Evolutionary conservation across 768 basidiomycete genomes (phyloP).

Genomic region (Suillus luteus): DNA sequence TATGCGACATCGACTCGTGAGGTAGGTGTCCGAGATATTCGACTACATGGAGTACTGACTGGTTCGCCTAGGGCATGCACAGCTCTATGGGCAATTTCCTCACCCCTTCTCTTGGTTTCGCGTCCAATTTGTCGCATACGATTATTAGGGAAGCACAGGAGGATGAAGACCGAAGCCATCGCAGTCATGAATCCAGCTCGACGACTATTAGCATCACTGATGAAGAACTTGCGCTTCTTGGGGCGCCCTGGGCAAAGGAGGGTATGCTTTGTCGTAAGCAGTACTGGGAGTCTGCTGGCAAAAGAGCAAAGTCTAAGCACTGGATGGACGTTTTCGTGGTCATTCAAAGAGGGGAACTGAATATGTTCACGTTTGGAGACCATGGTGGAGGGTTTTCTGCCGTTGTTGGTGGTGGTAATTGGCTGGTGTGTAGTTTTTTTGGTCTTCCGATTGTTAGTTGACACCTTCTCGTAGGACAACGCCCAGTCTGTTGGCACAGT

Average conservation of each 20-base stretch:
- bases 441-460: conserved; percentile 14
- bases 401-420: conserved; percentile 93
- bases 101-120: conserved; percentile 91
- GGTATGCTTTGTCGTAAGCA: conserved; percentile 94
- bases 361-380: conserved; percentile 94
- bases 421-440: conserved; percentile 72
- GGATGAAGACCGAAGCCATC: conserved; percentile 72
- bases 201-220: conserved; percentile 88
- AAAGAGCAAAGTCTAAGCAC: conserved; percentile 81
- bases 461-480: conserved; percentile 61
- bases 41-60: conserved; percentile 17
- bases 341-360: conserved; percentile 90
- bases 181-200: conserved; percentile 63
- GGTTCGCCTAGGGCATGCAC: conserved; percentile 49
- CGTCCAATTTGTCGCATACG: conserved; percentile 91
- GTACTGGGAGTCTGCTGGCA: conserved; percentile 86
- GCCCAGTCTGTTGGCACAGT: conserved; percentile 84
- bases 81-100: conserved; percentile 70
- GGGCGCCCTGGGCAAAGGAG: conserved; percentile 99
- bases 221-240: conserved; percentile 92
- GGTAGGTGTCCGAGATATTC: conserved; percentile 37
- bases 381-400: conserved; percentile 59
- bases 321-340: conserved; percentile 98
- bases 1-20: conserved; percentile 90
- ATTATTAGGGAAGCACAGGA: conserved; percentile 96